Percentiles rank a stretch among this genome's conserved stretches.
phyloP scores from a whole-genome alignment of 371 early-diverging fungal genomes.

The Rhizopus delemar region DNA sequence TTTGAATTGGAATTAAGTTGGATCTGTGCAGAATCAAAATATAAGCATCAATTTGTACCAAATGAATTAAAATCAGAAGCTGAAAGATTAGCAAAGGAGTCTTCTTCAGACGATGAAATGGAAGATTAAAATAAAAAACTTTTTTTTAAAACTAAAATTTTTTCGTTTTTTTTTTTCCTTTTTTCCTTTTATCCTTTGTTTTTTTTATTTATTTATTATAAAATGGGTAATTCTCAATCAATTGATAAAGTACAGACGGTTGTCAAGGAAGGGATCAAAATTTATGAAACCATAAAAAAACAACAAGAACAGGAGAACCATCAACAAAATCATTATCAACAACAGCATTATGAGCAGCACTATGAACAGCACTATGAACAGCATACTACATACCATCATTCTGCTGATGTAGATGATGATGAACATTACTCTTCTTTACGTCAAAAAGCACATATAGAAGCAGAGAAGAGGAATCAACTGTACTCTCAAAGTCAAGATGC shows the following conservation, averaged over 20 bases:
- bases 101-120: slow-evolving; percentile 55
- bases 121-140: slow-evolving; percentile 38
- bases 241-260: slow-evolving; percentile 28
- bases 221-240: slow-evolving; percentile 27
- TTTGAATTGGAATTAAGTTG: slow-evolving; percentile 97
- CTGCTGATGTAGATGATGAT: slow-evolving; percentile 34
- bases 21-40: slow-evolving; percentile 84
- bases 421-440: slow-evolving; percentile 39
- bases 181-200: slow-evolving; percentile 7
- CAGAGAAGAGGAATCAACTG: slow-evolving; percentile 43
- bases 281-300: slow-evolving; percentile 33
- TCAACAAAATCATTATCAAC: neutral
- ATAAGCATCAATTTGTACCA: slow-evolving; percentile 85
- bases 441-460: slow-evolving; percentile 44
- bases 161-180: slow-evolving; percentile 5
- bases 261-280: slow-evolving; percentile 28
- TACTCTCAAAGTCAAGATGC: slow-evolving; percentile 48
- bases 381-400: slow-evolving; percentile 12
- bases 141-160: slow-evolving; percentile 2
- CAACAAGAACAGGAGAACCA: slow-evolving; percentile 19
- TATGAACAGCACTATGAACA: slow-evolving; percentile 19
- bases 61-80: slow-evolving; percentile 86
- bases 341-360: neutral
- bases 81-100: slow-evolving; percentile 78
- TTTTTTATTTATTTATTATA: slow-evolving; percentile 2